phyloP scores from a whole-genome alignment of 768 basidiomycete species.

The Termitomyces sp. region DNA sequence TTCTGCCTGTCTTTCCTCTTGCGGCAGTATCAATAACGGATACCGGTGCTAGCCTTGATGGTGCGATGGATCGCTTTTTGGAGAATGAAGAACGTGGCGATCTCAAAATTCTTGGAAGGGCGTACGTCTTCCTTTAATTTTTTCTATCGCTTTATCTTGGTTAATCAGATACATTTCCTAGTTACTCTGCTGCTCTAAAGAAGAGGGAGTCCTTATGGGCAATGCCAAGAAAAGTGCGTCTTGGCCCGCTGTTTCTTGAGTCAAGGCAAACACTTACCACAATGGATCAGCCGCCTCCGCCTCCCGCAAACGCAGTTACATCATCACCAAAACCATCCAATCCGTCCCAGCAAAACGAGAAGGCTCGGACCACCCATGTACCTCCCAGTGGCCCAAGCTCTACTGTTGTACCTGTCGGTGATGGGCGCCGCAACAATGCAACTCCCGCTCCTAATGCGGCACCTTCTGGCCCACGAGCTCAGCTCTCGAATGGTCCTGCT shows the following conservation, averaged over 20 bases:
- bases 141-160: neutral
- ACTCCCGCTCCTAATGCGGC: conserved; percentile 30
- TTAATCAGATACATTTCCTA: conserved; percentile 19
- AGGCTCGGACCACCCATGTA: conserved; percentile 27
- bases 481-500: conserved; percentile 32
- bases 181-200: conserved; percentile 73
- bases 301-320: conserved; percentile 6
- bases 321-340: conserved; percentile 28
- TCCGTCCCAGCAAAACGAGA: conserved; percentile 23
- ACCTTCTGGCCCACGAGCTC: conserved; percentile 59
- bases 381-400: conserved; percentile 38
- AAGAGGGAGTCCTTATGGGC: conserved; percentile 63
- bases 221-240: conserved; percentile 29
- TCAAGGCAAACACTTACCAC: neutral
- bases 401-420: conserved; percentile 24
- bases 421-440: conserved; percentile 31
- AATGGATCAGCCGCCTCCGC: conserved; percentile 1
- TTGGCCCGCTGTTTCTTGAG: neutral
- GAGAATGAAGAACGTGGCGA: conserved; percentile 81
- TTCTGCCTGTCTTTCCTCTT: conserved; percentile 85
- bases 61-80: conserved; percentile 61
- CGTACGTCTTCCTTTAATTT: conserved; percentile 40
- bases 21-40: conserved; percentile 44
- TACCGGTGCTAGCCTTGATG: conserved; percentile 52
- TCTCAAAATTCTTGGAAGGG: conserved; percentile 73